A percentile compares a stretch with the other conserved stretches of the same genome.
Evolutionary conservation across 371 early-diverging fungal species (phyloP).

Genomic region (Circinella minor): DNA sequence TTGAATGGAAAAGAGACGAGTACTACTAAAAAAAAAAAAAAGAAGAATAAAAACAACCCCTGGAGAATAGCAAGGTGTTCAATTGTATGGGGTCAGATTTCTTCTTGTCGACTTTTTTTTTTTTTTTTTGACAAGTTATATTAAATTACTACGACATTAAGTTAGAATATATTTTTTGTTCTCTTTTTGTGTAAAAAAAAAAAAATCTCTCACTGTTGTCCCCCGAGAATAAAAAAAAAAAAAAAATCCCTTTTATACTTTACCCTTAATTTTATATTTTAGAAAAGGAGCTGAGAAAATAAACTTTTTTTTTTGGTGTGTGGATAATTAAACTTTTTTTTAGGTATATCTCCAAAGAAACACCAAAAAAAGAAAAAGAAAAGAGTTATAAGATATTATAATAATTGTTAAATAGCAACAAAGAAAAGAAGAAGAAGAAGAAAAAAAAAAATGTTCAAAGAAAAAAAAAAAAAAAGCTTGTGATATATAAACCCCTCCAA

Average conservation of each 20-base stretch:
- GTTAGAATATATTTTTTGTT: constrained; percentile 5
- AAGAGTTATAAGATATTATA: too few species aligned
- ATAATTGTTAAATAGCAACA: neutral
- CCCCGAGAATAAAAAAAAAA: neutral
- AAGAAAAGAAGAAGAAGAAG: neutral
- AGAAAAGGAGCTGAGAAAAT: too few species aligned
- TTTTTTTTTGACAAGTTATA: too few species aligned
- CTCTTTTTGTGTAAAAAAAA: neutral
- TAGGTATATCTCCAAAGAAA: neutral
- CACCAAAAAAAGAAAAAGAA: too few species aligned
- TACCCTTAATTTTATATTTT: neutral
- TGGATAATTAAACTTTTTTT: neutral
- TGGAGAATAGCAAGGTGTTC: neutral
- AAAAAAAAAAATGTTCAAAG: neutral
- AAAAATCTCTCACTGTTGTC: neutral
- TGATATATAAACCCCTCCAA: neutral
- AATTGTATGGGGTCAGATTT: neutral
- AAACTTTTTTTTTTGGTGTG: neutral
- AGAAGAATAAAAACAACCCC: neutral
- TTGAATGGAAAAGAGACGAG: neutral
- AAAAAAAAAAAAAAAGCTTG: neutral
- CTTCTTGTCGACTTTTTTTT: neutral
- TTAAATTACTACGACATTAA: neutral
- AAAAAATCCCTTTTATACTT: neutral
- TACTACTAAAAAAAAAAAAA: neutral